These are phyloP conservation scores for Favolaschia claudopus DNA, from an alignment of 768 basidiomycete genomes.

Conservation along the genomic window DNA sequence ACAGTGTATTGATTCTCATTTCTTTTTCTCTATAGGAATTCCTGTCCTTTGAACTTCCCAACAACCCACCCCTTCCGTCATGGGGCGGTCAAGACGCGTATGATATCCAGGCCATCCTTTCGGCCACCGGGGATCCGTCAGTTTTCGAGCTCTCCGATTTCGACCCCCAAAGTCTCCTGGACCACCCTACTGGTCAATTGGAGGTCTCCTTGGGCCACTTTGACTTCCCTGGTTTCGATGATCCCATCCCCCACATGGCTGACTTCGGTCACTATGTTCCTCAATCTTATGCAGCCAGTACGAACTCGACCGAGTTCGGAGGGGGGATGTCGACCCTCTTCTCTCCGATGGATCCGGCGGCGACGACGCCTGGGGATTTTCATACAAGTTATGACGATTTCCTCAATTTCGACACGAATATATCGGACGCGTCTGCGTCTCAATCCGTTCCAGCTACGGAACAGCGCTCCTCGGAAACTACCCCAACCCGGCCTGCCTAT, in stretches of 20 bases:
- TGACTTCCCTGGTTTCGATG: slow-evolving; percentile 20
- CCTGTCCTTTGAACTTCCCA: slow-evolving; percentile 30
- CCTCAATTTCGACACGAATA: slow-evolving; percentile 42
- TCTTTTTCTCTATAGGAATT: slow-evolving; percentile 25
- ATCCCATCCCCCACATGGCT: slow-evolving; percentile 31
- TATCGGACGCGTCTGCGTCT: slow-evolving; percentile 9
- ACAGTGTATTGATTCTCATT: neutral
- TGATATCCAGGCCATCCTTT: slow-evolving; percentile 38
- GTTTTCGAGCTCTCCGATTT: slow-evolving; percentile 46
- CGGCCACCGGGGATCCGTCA: slow-evolving; percentile 39
- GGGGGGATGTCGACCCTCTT: slow-evolving; percentile 35
- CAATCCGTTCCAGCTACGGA: slow-evolving; percentile 14
- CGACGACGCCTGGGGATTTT: slow-evolving; percentile 29
- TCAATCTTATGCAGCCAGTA: slow-evolving; percentile 16
- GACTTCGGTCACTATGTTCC: slow-evolving; percentile 26
- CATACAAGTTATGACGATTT: slow-evolving; percentile 38
- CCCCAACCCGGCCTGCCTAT: slow-evolving; percentile 49
- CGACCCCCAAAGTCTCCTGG: slow-evolving; percentile 36
- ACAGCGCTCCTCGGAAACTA: slow-evolving; percentile 23
- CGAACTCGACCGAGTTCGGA: neutral
- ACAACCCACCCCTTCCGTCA: slow-evolving; percentile 15
- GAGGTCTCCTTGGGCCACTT: slow-evolving; percentile 44
- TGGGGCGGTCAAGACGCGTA: slow-evolving; percentile 24
- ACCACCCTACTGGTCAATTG: slow-evolving; percentile 46
- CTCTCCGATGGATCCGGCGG: slow-evolving; percentile 16